Base-by-base conservation (phyloP, 805 yeast species). In the Myxozyma melibiosi region DNA sequence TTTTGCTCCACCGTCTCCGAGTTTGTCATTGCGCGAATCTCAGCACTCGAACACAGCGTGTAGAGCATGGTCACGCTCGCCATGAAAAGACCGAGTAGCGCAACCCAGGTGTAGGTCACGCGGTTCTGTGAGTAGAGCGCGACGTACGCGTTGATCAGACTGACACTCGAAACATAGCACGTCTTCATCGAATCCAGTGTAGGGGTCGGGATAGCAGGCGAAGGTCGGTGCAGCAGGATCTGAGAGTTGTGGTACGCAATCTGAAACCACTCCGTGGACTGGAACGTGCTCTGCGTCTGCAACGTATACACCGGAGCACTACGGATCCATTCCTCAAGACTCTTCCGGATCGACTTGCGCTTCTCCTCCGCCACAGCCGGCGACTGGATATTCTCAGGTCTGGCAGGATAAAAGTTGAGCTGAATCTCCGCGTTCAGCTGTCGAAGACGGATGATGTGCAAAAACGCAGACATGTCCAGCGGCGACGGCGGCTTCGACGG, bases 101-200 rank as follows among this genome's bases (percentile, higher is more conserved):
- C 91, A 0, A 90, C 90, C 96, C 96, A 90, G 0, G 96, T 87
- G 70, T 86, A 90, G 69, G 88, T 88, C 59, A 89, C 78, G 38
- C 80, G 75, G 62, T 79, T 80, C 25, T 76, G 76, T 18, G 74
- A 69, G 63, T 79, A 80, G 33, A 90, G 72, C 49, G 78, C 79
- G 44, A 77, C 74, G 68, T 87, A 90, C 31, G 83, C 78, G 33
- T 75, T 73, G 52, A 89, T 84, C 35, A 88, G 79, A 43, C 84
- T 85, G 61, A 78, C 79, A 1, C 91, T 80, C 0, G 90, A 80
- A 20, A 79, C 81, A 11, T 80, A 78, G 14, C 88, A 80, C 38
- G 77, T 76, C 31, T 75, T 62, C 63, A 80, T 79, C 39, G 88
- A 86, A 5, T 76, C 76, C 11, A 71, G 68, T 8, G 79, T 74